Percentiles rank a stretch among this genome's conserved stretches.
Conservation (phyloP, 768 basidiomycete genomes). For the Calocera cornea region DNA sequence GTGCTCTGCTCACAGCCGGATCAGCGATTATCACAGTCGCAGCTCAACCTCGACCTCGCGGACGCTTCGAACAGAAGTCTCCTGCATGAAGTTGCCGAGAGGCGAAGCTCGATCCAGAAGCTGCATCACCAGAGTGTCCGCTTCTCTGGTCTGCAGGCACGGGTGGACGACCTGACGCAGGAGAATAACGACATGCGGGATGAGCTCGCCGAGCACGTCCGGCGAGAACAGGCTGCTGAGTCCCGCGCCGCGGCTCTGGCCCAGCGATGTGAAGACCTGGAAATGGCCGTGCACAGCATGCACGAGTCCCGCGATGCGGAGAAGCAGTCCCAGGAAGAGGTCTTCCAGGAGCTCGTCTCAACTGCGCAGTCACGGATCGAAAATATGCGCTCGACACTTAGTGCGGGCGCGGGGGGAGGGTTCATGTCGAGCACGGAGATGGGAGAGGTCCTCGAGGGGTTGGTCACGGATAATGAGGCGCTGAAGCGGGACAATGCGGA, state of each 20-base stretch:
- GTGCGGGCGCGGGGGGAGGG: conserved; percentile 8
- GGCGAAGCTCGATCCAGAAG: conserved; percentile 38
- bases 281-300: not conserved
- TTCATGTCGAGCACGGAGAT: conserved; percentile 4
- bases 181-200: conserved; percentile 67
- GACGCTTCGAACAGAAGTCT: conserved; percentile 67
- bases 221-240: conserved; percentile 56
- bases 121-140: conserved; percentile 41
- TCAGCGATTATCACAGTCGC: conserved; percentile 63
- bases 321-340: conserved; percentile 17
- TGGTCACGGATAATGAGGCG: conserved; percentile 73
- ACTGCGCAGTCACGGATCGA: conserved; percentile 13
- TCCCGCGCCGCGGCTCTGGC: conserved; percentile 41
- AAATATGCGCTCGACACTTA: conserved; percentile 17
- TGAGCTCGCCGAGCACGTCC: conserved; percentile 58
- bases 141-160: conserved; percentile 55
- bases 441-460: conserved; percentile 53
- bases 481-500: conserved; percentile 73
- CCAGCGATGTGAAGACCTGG: not conserved
- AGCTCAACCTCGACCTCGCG: conserved; percentile 67
- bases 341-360: conserved; percentile 6
- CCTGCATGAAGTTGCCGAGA: conserved; percentile 60
- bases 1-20: not conserved
- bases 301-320: conserved; percentile 16
- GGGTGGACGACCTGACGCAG: conserved; percentile 47